phyloP scores from a whole-genome alignment of 805 yeast genomes.

The Maudiozyma saulgeensis region DNA sequence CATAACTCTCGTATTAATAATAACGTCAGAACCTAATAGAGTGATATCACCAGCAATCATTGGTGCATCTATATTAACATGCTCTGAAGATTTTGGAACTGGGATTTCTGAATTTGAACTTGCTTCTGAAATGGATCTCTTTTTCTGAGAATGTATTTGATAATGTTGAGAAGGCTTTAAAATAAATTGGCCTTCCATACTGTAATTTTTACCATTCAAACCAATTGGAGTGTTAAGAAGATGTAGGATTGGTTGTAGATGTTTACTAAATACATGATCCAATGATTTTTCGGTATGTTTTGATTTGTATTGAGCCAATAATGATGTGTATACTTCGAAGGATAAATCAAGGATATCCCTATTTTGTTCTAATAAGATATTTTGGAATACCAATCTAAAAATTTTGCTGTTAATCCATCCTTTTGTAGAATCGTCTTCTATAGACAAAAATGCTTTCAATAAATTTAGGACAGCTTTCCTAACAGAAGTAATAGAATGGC shows the following conservation, averaged over 20 bases:
- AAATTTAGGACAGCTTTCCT: conserved; percentile 81
- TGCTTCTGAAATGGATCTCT: conserved; percentile 24
- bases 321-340: conserved; percentile 44
- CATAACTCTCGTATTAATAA: conserved; percentile 64
- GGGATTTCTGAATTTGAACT: conserved; percentile 35
- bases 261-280: conserved; percentile 46
- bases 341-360: conserved; percentile 58
- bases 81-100: conserved; percentile 41
- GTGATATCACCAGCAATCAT: conserved; percentile 85
- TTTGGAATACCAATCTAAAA: conserved; percentile 73
- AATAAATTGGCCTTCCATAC: conserved; percentile 67
- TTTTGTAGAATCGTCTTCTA: conserved; percentile 41
- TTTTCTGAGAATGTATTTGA: conserved; percentile 25
- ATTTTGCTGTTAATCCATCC: conserved; percentile 74
- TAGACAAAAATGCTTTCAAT: conserved; percentile 60
- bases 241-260: conserved; percentile 50
- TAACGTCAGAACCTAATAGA: conserved; percentile 64
- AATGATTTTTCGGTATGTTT: conserved; percentile 33
- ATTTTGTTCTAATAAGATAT: conserved; percentile 83
- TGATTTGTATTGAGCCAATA: conserved; percentile 40
- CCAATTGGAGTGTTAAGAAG: conserved; percentile 92
- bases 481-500: conserved; percentile 89
- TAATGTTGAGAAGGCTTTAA: conserved; percentile 58
- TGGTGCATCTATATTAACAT: conserved; percentile 87
- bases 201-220: conserved; percentile 76